phyloP scores from a whole-genome alignment of 2,329 filamentous ascomycete species.

The Aspergillus udagawae region DNA sequence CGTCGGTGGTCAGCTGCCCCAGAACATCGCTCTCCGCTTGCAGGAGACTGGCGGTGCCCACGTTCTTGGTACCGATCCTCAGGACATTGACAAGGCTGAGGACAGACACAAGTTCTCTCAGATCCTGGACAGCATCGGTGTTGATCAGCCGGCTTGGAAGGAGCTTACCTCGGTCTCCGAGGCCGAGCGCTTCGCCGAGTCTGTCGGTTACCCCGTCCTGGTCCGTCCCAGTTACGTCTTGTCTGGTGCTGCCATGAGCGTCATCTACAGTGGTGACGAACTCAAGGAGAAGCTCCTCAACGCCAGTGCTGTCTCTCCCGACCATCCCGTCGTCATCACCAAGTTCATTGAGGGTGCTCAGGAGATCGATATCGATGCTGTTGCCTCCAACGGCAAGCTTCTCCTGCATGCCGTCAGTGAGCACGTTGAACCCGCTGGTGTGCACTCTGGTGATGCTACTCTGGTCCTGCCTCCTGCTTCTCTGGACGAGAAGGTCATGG shows the following conservation, averaged over 20 bases:
- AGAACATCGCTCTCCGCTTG: slow-evolving; percentile 93
- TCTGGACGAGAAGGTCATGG: slow-evolving; percentile 73
- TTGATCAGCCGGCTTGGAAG: slow-evolving; percentile 97
- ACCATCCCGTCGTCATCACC: slow-evolving; percentile 96
- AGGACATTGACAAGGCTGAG: slow-evolving; percentile 96
- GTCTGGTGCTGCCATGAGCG: slow-evolving; percentile 97
- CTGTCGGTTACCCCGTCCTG: slow-evolving; percentile 88
- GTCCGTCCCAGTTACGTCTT: slow-evolving; percentile 94
- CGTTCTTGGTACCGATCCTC: slow-evolving; percentile 85
- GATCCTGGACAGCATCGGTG: slow-evolving; percentile 92
- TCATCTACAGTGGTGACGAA: slow-evolving; percentile 82
- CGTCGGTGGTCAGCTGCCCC: slow-evolving; percentile 90
- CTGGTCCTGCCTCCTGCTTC: slow-evolving; percentile 82
- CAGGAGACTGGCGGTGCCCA: slow-evolving; percentile 88
- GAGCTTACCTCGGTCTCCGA: slow-evolving; percentile 86
- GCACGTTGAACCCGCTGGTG: slow-evolving; percentile 94
- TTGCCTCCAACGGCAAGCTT: slow-evolving; percentile 79
- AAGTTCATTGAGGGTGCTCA: slow-evolving; percentile 97
- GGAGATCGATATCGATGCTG: slow-evolving; percentile 95
- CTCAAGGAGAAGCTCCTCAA: slow-evolving; percentile 93
- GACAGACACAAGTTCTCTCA: slow-evolving; percentile 98
- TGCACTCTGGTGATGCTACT: slow-evolving; percentile 96
- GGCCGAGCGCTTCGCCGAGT: slow-evolving; percentile 78
- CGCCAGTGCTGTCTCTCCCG: slow-evolving; percentile 84
- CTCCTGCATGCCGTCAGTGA: slow-evolving; percentile 90